phyloP scores from a whole-genome alignment of 345 rosid species.

The Durio zibethinus region DNA sequence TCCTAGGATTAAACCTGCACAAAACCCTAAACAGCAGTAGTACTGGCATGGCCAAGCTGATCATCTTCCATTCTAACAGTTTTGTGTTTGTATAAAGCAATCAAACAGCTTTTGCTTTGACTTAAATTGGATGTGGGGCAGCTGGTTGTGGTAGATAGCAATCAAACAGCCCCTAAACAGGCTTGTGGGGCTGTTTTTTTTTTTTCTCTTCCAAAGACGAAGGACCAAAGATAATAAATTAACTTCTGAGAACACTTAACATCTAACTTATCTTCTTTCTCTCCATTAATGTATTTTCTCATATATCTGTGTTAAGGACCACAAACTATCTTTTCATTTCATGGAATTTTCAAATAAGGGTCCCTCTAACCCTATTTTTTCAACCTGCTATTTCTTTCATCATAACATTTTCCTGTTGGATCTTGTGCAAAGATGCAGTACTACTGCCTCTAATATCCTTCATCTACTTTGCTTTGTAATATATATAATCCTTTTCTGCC shows the following conservation, averaged over 20 bases:
- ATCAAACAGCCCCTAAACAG: not conserved
- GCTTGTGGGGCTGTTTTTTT: not conserved
- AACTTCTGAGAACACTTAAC: not conserved
- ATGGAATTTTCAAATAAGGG: conserved; percentile 21
- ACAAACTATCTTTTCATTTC: conserved; percentile 16
- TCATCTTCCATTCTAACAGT: not conserved
- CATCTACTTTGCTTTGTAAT: conserved; percentile 5
- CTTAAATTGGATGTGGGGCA: not conserved
- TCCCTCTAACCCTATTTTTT: conserved; percentile 14
- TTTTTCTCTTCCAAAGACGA: not conserved
- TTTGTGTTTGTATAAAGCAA: not conserved
- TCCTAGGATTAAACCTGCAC: not conserved
- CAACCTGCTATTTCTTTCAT: not conserved
- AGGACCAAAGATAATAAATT: not conserved
- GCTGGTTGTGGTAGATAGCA: not conserved
- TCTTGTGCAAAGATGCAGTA: conserved; percentile 23
- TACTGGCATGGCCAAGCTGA: not conserved
- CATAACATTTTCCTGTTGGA: conserved; percentile 29
- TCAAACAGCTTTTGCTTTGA: not conserved
- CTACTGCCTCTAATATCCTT: not conserved
- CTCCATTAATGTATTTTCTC: not conserved
- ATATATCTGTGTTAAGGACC: conserved; percentile 7
- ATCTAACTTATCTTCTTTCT: not conserved
- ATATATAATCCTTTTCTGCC: not conserved
- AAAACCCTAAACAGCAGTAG: not conserved